Percentiles rank a stretch among this genome's conserved stretches.
phyloP scores from a whole-genome alignment of 2,329 filamentous ascomycete genomes.

The Bisporella sp. region DNA sequence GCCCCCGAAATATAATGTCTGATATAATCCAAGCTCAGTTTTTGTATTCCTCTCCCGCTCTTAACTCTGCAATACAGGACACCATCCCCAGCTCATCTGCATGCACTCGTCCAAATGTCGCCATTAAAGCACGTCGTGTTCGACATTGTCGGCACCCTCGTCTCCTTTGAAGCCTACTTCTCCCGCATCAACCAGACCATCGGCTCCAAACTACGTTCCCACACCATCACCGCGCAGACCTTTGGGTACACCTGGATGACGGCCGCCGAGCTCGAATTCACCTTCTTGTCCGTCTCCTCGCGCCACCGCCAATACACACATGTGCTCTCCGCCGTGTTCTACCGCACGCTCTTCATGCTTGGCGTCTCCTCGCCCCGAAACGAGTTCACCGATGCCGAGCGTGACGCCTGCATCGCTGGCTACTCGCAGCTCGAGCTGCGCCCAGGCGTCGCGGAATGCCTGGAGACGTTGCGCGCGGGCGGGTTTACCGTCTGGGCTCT shows the following conservation, averaged over 20 bases:
- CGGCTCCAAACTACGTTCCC: slow-evolving; percentile 32
- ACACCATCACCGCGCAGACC: slow-evolving; percentile 34
- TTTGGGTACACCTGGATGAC: slow-evolving; percentile 42
- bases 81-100: background rate
- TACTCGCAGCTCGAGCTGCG: slow-evolving; percentile 33
- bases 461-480: slow-evolving; percentile 33
- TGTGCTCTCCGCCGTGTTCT: slow-evolving; percentile 39
- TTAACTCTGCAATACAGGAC: background rate
- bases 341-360: slow-evolving; percentile 38
- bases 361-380: slow-evolving; percentile 36
- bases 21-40: background rate
- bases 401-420: slow-evolving; percentile 31
- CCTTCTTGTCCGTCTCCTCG: slow-evolving; percentile 38
- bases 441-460: slow-evolving; percentile 34
- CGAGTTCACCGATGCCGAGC: slow-evolving; percentile 36
- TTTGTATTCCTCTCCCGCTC: background rate
- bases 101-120: background rate
- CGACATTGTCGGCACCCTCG: slow-evolving; percentile 45
- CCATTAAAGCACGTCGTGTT: slow-evolving; percentile 38
- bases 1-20: background rate
- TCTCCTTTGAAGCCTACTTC: slow-evolving; percentile 38
- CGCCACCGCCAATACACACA: slow-evolving; percentile 36
- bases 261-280: slow-evolving; percentile 41
- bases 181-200: slow-evolving; percentile 34
- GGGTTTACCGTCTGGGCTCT: slow-evolving; percentile 48